Percentiles rank a stretch among this genome's conserved stretches.
Conservation (phyloP, 1,139 yeast genomes). For the Blastobotrys elegans region DNA sequence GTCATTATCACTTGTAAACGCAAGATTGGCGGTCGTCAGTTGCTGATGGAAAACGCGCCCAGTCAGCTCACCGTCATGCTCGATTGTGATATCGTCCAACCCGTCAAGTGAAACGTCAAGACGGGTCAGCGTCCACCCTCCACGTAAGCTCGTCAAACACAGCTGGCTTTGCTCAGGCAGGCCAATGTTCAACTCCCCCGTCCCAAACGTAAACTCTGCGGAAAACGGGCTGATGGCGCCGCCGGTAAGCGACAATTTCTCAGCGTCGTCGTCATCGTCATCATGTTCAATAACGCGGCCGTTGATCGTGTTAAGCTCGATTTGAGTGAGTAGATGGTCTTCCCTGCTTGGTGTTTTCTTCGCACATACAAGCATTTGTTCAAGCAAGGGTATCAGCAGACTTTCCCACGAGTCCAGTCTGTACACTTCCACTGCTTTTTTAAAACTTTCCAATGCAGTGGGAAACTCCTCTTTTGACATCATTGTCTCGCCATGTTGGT, state of each 20-base stretch:
- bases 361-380: slow-evolving; percentile 20
- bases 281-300: slow-evolving; percentile 6
- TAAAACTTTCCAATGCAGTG: slow-evolving; percentile 35
- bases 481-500: slow-evolving; percentile 48
- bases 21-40: slow-evolving; percentile 28
- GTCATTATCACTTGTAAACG: slow-evolving; percentile 21
- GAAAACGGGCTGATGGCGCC: slow-evolving; percentile 14
- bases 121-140: slow-evolving; percentile 11
- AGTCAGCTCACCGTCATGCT: slow-evolving; percentile 16
- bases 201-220: slow-evolving; percentile 23
- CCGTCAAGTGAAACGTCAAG: slow-evolving; percentile 12
- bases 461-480: slow-evolving; percentile 33
- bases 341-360: slow-evolving; percentile 15
- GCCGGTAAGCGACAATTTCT: slow-evolving; percentile 1
- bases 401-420: slow-evolving; percentile 28
- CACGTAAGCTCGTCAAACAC: slow-evolving; percentile 16
- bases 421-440: slow-evolving; percentile 25
- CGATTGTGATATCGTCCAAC: slow-evolving; percentile 16
- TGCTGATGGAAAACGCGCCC: slow-evolving; percentile 8
- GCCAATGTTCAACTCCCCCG: slow-evolving; percentile 24
- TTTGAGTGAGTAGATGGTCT: slow-evolving; percentile 20
- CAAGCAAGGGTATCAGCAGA: slow-evolving; percentile 20
- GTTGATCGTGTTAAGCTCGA: slow-evolving; percentile 16
- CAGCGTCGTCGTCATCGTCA: slow-evolving; percentile 2
- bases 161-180: slow-evolving; percentile 23